These are phyloP conservation scores for Boletus sp. DNA, from an alignment of 768 basidiomycete species.

Conservation along the genomic window DNA sequence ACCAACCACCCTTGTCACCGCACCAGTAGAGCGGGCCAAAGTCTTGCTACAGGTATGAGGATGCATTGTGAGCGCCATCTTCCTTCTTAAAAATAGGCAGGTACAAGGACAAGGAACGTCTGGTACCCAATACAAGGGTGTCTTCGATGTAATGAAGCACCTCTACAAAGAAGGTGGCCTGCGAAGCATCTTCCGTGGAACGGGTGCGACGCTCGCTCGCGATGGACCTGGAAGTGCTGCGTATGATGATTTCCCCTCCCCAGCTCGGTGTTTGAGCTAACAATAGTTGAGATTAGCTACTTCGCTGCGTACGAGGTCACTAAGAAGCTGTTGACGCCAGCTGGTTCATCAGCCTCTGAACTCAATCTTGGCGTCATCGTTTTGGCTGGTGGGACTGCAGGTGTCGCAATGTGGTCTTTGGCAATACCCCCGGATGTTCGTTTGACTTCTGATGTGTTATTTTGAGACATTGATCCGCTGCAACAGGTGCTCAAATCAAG, in stretches of 20 bases:
- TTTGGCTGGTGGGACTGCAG: conserved; percentile 89
- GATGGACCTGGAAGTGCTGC: conserved; percentile 97
- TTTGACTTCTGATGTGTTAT: conserved; percentile 8
- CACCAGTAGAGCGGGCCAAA: conserved; percentile 95
- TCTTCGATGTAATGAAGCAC: conserved; percentile 85
- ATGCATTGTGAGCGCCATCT: neutral
- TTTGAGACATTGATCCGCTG: conserved; percentile 5
- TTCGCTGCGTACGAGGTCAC: conserved; percentile 96
- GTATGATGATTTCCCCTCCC: conserved; percentile 46
- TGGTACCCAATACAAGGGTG: conserved; percentile 79
- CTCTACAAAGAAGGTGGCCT: conserved; percentile 94
- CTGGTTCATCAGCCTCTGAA: conserved; percentile 73
- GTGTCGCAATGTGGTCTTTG: conserved; percentile 97
- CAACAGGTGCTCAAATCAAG: conserved; percentile 90
- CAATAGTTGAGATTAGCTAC: conserved; percentile 54
- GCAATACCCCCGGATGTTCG: conserved; percentile 96
- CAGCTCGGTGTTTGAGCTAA: conserved; percentile 5
- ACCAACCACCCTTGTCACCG: conserved; percentile 89
- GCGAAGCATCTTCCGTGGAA: conserved; percentile 88
- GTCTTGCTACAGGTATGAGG: conserved; percentile 80
- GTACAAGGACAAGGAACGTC: conserved; percentile 84
- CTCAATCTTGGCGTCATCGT: conserved; percentile 86
- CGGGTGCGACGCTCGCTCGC: conserved; percentile 87
- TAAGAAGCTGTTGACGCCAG: conserved; percentile 83
- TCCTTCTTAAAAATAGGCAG: conserved; percentile 38